Base-by-base conservation (phyloP, 176 grass and related monocot genomes). In the Bonia amplexicaulis region DNA sequence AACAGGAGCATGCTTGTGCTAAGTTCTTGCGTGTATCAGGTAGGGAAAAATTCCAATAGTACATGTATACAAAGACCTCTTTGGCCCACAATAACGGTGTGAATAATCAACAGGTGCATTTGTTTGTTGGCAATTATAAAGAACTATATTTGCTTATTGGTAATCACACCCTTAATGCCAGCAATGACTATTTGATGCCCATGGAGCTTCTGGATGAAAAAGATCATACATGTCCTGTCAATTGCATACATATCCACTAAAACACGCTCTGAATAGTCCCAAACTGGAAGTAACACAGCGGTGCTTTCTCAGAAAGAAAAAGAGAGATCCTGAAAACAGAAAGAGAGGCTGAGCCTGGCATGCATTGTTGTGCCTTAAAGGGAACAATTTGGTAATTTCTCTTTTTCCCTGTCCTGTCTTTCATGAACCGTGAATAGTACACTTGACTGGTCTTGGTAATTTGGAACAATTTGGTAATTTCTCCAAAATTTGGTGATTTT, bases 261-360 rank as follows among this genome's bases (percentile, higher is more conserved):
- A 47, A 58, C 64, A 1, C 10, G 26, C 42, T 69, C 9, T 33
- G 84, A 42, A 63, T 27, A 64, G 53, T 42, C 79, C 79, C 73
- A 10, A 16, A 19, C 6, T 22, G 65, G 80, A 78, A 78, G 80
- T 63, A 62, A 71, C 73, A 63, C 8, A 11, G 78, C 31, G 73
- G 44, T 13, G 73, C 54, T 83, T 78, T 83, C 31, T 70, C 5
- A 12, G 33, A 78, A 78, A 77, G 65, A 45, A 74, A 80, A 79
- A 9, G 49, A 44, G 52, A 15, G 13, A 45, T 40, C 27, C 27
- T 48, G 73, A 40, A 60, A 12, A 60, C 0, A 60, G 16, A 40
- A 7, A 39, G 25, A 9, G 49, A 72, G 19, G 58, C 77, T 66
- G 80, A 61, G 47, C 11, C 37, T 74, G 65, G 29, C 49, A 47